A percentile compares a stretch with the other conserved stretches of the same genome.
phyloP scores from a whole-genome alignment of 1,284 basidiomycete genomes.

The Rhodotorula sp. region DNA sequence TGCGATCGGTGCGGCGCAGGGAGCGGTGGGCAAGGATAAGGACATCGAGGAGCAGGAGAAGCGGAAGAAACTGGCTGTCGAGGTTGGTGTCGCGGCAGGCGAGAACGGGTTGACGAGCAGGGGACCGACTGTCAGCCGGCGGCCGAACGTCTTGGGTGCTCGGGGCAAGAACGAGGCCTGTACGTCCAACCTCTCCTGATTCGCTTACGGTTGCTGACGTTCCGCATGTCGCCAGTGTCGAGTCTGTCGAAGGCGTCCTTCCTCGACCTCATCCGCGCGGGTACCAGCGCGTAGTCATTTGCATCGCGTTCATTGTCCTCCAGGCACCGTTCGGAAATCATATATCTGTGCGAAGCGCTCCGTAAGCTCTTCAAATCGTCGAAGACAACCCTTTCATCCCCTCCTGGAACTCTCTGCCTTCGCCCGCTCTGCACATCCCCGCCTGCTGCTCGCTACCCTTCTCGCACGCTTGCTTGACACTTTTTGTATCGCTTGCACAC shows the following conservation, averaged over 20 bases:
- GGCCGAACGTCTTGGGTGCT: constrained; percentile 44
- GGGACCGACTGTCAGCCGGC: constrained; percentile 23
- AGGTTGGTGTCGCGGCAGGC: constrained; percentile 34
- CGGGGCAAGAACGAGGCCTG: constrained; percentile 46
- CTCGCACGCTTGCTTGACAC: neutral
- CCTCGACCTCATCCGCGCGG: constrained; percentile 45
- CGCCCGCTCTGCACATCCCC: neutral
- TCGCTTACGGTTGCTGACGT: neutral
- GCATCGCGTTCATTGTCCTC: neutral
- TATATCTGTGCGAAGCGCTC: neutral
- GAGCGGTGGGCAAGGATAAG: constrained; percentile 35
- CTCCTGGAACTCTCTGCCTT: too few species aligned
- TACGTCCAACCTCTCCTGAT: neutral
- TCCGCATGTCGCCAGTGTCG: constrained; percentile 37
- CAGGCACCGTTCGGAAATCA: too few species aligned
- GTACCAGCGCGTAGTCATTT: constrained; percentile 15
- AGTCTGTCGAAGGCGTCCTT: constrained; percentile 47
- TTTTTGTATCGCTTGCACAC: neutral
- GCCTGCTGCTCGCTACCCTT: too few species aligned
- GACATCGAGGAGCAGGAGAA: constrained; percentile 36
- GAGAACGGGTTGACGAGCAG: constrained; percentile 2
- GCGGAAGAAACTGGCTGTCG: constrained; percentile 37
- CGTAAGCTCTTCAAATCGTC: neutral
- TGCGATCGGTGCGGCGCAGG: constrained; percentile 46
- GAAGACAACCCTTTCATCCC: too few species aligned